Conservation (phyloP, 192 early-diverging fungal species). For the Paraglomus brasilianum region DNA sequence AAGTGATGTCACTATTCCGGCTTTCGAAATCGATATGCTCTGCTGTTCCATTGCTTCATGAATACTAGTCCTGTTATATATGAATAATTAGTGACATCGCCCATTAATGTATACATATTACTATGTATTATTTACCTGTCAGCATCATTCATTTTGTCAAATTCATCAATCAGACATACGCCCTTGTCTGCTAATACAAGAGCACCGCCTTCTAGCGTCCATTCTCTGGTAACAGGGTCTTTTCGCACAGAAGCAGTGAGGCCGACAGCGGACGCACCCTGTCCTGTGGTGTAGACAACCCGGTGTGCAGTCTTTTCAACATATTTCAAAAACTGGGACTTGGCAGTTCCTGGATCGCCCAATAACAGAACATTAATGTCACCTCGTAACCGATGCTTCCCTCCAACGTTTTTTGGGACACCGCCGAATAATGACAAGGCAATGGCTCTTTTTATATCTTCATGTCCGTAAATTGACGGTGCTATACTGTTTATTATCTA, state of each 20-base stretch:
- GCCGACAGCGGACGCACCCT: conserved; percentile 83
- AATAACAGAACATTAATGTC: conserved; percentile 97
- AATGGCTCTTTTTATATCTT: conserved; percentile 93
- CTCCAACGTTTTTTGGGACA: conserved; percentile 90
- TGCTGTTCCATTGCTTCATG: conserved; percentile 96
- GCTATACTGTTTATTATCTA: conserved; percentile 92
- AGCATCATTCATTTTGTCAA: conserved; percentile 91
- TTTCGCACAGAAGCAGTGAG: conserved; percentile 82
- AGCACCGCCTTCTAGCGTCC: conserved; percentile 89
- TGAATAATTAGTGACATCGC: not conserved
- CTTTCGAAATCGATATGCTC: conserved; percentile 84
- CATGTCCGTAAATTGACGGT: conserved; percentile 98
- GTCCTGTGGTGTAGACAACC: conserved; percentile 84
- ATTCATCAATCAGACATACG: conserved; percentile 86
- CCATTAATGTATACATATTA: not conserved
- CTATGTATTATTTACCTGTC: conserved; percentile 49
- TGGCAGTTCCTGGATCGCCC: conserved; percentile 86
- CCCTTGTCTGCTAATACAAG: conserved; percentile 85
- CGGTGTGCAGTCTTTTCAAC: conserved; percentile 83
- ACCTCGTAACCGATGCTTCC: conserved; percentile 93
- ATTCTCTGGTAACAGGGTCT: conserved; percentile 83
- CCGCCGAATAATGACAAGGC: conserved; percentile 95
- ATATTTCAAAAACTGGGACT: conserved; percentile 85
- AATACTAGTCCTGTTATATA: conserved; percentile 72
- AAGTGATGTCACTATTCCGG: conserved; percentile 83